A percentile compares a stretch with the other conserved stretches of the same genome.
Evolutionary conservation across 2,329 filamentous ascomycete species (phyloP).

Genomic region (Colletotrichum karsti): DNA sequence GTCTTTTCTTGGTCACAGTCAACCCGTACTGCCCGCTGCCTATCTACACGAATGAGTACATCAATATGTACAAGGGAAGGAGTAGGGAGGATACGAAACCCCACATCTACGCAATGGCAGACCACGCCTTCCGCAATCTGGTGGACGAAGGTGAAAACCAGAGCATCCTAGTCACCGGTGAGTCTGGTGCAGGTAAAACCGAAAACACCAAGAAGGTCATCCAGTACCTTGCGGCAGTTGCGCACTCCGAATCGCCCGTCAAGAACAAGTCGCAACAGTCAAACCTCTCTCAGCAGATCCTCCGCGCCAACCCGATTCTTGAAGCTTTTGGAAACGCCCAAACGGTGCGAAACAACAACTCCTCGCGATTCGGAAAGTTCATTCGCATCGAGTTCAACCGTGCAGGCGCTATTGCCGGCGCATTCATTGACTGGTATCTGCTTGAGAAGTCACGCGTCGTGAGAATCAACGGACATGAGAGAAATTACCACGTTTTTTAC

Average conservation of each 20-base stretch:
- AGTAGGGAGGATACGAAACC: slow-evolving; percentile 94
- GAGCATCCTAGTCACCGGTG: slow-evolving; percentile 96
- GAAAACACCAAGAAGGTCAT: slow-evolving; percentile 99
- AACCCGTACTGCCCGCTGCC: slow-evolving; percentile 96
- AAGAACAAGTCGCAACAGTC: slow-evolving; percentile 72
- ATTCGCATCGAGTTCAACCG: slow-evolving; percentile 95
- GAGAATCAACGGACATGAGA: slow-evolving; percentile 83
- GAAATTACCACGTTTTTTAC: slow-evolving; percentile 98
- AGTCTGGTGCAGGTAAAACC: slow-evolving; percentile 97
- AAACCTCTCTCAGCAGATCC: slow-evolving; percentile 94
- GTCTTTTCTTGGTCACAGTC: slow-evolving; percentile 94
- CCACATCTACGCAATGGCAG: slow-evolving; percentile 97
- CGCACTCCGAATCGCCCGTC: slow-evolving; percentile 79
- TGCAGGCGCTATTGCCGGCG: slow-evolving; percentile 89
- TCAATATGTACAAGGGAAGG: slow-evolving; percentile 97
- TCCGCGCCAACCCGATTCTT: slow-evolving; percentile 94
- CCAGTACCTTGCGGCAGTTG: slow-evolving; percentile 95
- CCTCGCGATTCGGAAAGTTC: slow-evolving; percentile 97
- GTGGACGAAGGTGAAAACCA: slow-evolving; percentile 96
- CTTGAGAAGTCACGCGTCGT: slow-evolving; percentile 98
- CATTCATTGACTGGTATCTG: slow-evolving; percentile 98
- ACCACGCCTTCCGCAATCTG: slow-evolving; percentile 93
- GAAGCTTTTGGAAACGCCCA: slow-evolving; percentile 99
- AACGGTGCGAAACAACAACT: slow-evolving; percentile 98
- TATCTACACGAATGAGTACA: slow-evolving; percentile 95